Conservation (phyloP, 768 basidiomycete species). For the Macrolepiota albuminosa region DNA sequence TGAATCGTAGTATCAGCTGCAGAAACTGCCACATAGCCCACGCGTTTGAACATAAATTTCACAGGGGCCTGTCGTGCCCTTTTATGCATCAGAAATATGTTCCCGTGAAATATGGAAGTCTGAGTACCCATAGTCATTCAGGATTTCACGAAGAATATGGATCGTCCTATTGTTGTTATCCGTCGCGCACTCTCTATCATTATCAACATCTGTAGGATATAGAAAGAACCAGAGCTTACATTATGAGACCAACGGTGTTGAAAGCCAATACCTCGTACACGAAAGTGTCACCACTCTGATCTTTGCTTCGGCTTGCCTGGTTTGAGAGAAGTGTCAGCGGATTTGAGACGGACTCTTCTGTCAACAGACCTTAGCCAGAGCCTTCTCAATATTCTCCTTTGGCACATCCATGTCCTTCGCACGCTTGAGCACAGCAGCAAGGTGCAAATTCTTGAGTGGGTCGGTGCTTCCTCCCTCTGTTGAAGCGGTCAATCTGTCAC, state of each 20-base stretch:
- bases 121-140: conserved; percentile 42
- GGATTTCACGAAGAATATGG: conserved; percentile 48
- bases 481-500: neutral
- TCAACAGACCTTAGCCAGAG: conserved; percentile 46
- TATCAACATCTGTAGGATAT: neutral
- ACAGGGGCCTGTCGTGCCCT: conserved; percentile 63
- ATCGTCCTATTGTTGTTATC: conserved; percentile 62
- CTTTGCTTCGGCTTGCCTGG: conserved; percentile 46
- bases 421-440: conserved; percentile 51
- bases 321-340: neutral
- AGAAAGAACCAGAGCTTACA: conserved; percentile 36
- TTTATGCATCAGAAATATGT: conserved; percentile 2
- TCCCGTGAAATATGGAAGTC: neutral
- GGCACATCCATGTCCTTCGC: conserved; percentile 58
- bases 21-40: conserved; percentile 46
- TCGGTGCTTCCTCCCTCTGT: conserved; percentile 54
- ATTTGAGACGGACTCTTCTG: neutral
- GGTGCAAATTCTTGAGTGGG: conserved; percentile 46
- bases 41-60: conserved; percentile 57
- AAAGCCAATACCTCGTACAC: conserved; percentile 59
- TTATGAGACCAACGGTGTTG: conserved; percentile 56
- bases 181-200: conserved; percentile 51
- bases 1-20: conserved; percentile 20
- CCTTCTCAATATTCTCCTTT: conserved; percentile 63
- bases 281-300: conserved; percentile 40